These are phyloP conservation scores for Orbilia quercus DNA, from an alignment of 2,329 filamentous ascomycete genomes.

Conservation along the genomic window DNA sequence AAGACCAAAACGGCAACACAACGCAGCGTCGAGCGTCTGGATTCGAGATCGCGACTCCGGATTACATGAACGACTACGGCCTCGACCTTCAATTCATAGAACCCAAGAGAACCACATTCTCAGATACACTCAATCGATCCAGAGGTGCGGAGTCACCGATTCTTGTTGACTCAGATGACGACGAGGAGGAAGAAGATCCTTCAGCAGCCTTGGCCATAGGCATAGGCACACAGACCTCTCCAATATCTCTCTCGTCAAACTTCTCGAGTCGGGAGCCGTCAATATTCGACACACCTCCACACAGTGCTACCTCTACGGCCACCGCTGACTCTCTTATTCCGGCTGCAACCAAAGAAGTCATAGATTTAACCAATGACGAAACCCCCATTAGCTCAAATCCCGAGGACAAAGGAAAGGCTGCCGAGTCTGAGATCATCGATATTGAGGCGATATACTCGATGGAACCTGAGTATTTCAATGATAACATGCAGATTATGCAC, in stretches of 20 bases:
- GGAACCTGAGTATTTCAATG: conserved; percentile 27
- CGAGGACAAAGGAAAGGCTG: conserved; percentile 5
- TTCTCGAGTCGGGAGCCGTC: conserved; percentile 14
- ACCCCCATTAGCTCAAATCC: background rate
- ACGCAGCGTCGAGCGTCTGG: background rate
- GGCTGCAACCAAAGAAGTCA: conserved; percentile 1
- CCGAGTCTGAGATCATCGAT: conserved; percentile 16
- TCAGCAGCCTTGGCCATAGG: background rate
- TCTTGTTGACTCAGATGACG: conserved; percentile 32
- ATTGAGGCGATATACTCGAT: conserved; percentile 15
- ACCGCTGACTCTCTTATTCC: conserved; percentile 26
- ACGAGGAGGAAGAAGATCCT: conserved; percentile 11
- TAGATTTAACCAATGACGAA: conserved; percentile 28
- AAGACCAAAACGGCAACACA: conserved; percentile 16
- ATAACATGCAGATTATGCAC: conserved; percentile 16
- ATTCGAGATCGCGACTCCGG: too few relatives aligned
- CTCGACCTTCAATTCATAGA: background rate
- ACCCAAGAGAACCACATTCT: background rate
- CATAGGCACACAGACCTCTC: background rate
- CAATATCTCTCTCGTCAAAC: conserved; percentile 8
- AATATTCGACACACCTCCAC: conserved; percentile 32
- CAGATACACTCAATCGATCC: background rate
- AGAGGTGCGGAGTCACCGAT: conserved; percentile 12
- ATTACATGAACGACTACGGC: background rate
- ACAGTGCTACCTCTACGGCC: conserved; percentile 13